A percentile compares a stretch with the other conserved stretches of the same genome.
Conservation (phyloP, 768 basidiomycete species). For the Lactarius hengduanensis region DNA sequence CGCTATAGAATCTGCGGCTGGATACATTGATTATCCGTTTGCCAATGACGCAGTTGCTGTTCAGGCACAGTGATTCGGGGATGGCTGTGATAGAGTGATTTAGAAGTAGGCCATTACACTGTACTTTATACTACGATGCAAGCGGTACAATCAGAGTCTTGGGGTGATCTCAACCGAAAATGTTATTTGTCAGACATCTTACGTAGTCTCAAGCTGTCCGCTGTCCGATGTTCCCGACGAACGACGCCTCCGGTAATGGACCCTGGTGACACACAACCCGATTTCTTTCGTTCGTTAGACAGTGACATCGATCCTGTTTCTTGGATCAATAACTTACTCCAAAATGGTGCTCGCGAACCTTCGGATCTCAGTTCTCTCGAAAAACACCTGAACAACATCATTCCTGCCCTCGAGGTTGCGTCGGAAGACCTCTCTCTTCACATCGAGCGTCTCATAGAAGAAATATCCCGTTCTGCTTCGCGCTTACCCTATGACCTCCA, state of each 20-base stretch:
- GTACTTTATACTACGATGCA: too few species aligned
- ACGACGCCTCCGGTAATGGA: not conserved
- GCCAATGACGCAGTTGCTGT: not conserved
- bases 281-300: conserved; percentile 30
- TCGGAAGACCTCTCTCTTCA: conserved; percentile 84
- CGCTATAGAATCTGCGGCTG: too few species aligned
- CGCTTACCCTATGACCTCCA: conserved; percentile 94
- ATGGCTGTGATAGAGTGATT: too few species aligned
- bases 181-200: too few species aligned
- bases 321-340: conserved; percentile 37
- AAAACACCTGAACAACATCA: conserved; percentile 68
- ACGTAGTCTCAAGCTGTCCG: too few species aligned
- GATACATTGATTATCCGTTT: too few species aligned
- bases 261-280: conserved; percentile 8
- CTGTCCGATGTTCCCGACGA: too few species aligned
- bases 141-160: too few species aligned
- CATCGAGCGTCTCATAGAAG: conserved; percentile 87
- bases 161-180: too few species aligned
- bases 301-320: conserved; percentile 32
- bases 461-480: conserved; percentile 88
- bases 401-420: conserved; percentile 80
- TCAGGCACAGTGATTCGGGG: not conserved
- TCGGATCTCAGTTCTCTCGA: conserved; percentile 52
- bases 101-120: too few species aligned
- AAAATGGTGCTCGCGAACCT: not conserved